Evolutionary conservation across 768 basidiomycete genomes (phyloP), one percentile per base, ranked within the genome.

Genomic region (Lactarius sp.): DNA sequence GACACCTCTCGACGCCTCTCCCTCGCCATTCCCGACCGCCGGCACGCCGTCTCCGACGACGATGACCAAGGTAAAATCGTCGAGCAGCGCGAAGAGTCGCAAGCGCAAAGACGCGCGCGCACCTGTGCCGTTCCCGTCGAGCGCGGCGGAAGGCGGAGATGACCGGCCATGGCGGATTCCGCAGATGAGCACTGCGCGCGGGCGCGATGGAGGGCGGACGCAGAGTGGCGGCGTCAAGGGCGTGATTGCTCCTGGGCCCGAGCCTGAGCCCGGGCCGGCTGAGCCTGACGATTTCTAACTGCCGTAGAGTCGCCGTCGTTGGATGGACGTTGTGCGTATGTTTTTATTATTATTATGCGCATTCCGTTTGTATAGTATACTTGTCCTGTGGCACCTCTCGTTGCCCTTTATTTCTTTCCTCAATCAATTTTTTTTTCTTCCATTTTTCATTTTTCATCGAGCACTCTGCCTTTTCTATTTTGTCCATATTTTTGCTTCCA

Each of bases 161-260:
- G 64, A 66, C 8, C 42, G 44, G 18, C 51, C 58, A 18, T 53
- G 70, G 70, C 71, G 72, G 39, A 69, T 75, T 66, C 77, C 75
- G 62, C 78, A 87, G 75, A 88, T 91, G 88, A 85, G 88, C 70
- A 85, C 81, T 3, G 81, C 85, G 36, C 81, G 87, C 47, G 90
- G 85, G 52, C 79, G 88, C 61, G 88, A 92, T 73, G 90, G 90
- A 3, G 90, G 90, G 44, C 78, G 89, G 68, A 92, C 90, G 65
- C 88, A 90, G 76, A 92, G 90, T 69, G 90, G 90, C 1, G 90
- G 90, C 20, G 88, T 92, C 36, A 86, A 84, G 70, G 90, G 87
- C 12, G 79, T 91, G 52, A 73, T 86, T 71, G 82, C 67, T 77
- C 63, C 52, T 1, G 58, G 49, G 3, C 58, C 22, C 2, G 22